Conservation (phyloP, 2,329 filamentous ascomycete species). For the Penicillium rolfsii region DNA sequence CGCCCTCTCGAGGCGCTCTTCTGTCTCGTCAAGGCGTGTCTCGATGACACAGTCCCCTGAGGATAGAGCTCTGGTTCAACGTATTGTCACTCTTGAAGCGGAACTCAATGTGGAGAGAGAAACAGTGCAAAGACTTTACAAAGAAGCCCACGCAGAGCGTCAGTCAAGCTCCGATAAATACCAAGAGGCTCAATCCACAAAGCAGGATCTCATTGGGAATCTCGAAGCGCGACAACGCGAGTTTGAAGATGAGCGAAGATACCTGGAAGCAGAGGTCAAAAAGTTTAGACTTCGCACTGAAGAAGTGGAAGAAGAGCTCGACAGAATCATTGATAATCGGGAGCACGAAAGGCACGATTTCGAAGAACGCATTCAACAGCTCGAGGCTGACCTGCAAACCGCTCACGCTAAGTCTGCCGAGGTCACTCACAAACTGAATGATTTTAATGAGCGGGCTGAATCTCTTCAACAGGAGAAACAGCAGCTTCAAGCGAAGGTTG, state of each 20-base stretch:
- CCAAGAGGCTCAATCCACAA: constrained; percentile 86
- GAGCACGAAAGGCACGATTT: constrained; percentile 77
- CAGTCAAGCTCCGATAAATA: constrained; percentile 67
- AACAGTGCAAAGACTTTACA: constrained; percentile 66
- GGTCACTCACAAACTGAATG: constrained; percentile 43
- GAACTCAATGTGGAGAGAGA: constrained; percentile 77
- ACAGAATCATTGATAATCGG: constrained; percentile 77
- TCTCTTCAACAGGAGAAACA: constrained; percentile 56
- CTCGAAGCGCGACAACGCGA: constrained; percentile 91
- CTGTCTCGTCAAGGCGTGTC: constrained; percentile 62
- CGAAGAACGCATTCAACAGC: constrained; percentile 67
- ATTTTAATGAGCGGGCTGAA: constrained; percentile 62
- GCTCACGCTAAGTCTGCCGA: constrained; percentile 54
- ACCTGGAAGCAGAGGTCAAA: constrained; percentile 78
- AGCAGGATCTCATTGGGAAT: constrained; percentile 91
- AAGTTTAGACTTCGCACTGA: constrained; percentile 76
- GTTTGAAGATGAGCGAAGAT: constrained; percentile 81
- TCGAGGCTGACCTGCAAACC: constrained; percentile 73
- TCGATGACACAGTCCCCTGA: constrained; percentile 63
- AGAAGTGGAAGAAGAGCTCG: constrained; percentile 89
- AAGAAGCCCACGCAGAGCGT: constrained; percentile 66
- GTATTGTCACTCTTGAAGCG: constrained; percentile 71
- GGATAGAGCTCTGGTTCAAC: constrained; percentile 64
- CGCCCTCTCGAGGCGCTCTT: constrained; percentile 59
- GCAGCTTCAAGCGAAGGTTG: constrained; percentile 44